These are phyloP conservation scores for Stemphylium lycopersici DNA, from an alignment of 2,329 filamentous ascomycete genomes.

Conservation along the genomic window DNA sequence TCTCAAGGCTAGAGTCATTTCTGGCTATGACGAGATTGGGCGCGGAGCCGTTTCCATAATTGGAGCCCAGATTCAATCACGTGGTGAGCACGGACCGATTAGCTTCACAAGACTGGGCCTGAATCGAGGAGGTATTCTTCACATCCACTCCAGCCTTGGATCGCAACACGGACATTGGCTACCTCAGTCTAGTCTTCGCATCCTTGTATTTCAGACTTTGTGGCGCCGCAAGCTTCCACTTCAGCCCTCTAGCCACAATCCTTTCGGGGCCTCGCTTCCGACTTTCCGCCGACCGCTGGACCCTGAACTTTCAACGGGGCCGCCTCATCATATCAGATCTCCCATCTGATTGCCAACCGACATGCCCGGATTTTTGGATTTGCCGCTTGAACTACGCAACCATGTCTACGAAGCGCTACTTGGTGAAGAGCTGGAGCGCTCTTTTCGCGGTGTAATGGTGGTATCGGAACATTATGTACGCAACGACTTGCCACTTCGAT, in stretches of 20 bases:
- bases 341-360: conserved; percentile 6
- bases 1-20: not conserved
- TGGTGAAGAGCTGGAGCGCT: conserved; percentile 26
- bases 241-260: no score
- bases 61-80: conserved; percentile 8
- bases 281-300: conserved; percentile 18
- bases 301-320: conserved; percentile 11
- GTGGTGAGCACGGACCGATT: conserved; percentile 15
- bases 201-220: not conserved
- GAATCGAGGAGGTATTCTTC: conserved; percentile 1
- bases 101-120: conserved; percentile 12
- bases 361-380: conserved; percentile 40
- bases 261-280: conserved; percentile 11
- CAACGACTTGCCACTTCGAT: conserved; percentile 35
- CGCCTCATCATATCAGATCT: conserved; percentile 9
- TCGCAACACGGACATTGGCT: not conserved
- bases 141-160: conserved; percentile 1
- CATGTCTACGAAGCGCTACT: conserved; percentile 38
- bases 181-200: not conserved
- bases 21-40: not conserved
- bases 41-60: conserved; percentile 9
- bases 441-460: conserved; percentile 38
- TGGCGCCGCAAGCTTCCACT: conserved; percentile 2
- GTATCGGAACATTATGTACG: conserved; percentile 37
- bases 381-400: conserved; percentile 38